Conservation (phyloP, 2,329 filamentous ascomycete species). For the Chaetoscypha palmicola region DNA sequence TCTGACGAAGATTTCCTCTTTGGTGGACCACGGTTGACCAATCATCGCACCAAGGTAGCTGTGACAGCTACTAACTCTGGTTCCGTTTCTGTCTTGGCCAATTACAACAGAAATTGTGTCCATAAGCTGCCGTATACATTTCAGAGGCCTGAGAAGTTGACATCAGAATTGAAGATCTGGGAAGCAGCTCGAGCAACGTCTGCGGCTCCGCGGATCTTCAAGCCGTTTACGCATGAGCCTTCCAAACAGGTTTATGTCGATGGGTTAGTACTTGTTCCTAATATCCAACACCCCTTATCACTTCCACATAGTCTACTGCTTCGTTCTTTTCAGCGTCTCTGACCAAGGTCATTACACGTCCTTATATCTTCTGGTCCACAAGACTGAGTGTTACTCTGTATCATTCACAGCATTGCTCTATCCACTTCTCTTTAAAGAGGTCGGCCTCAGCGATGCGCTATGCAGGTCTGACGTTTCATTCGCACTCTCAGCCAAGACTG, state of each 20-base stretch:
- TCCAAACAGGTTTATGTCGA: conserved; percentile 43
- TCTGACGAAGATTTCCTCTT: conserved; percentile 32
- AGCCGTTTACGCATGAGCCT: conserved; percentile 42
- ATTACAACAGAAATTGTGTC: conserved; percentile 34
- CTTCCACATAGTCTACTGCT: too few relatives aligned
- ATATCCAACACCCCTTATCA: too few relatives aligned
- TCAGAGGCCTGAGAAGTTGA: conserved; percentile 33
- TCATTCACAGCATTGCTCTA: too few relatives aligned
- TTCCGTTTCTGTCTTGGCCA: conserved; percentile 36
- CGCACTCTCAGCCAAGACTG: too few relatives aligned
- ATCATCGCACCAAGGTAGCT: conserved; percentile 32
- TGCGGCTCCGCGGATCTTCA: conserved; percentile 44
- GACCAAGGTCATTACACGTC: too few relatives aligned
- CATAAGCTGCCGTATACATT: conserved; percentile 31
- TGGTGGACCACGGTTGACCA: conserved; percentile 25
- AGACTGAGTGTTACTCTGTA: too few relatives aligned
- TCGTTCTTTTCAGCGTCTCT: too few relatives aligned
- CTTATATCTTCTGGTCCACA: too few relatives aligned
- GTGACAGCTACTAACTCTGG: conserved; percentile 37
- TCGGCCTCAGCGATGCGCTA: too few relatives aligned
- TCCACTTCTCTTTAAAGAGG: too few relatives aligned
- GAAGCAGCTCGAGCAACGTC: conserved; percentile 45
- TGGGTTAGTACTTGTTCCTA: too few relatives aligned
- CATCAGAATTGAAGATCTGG: conserved; percentile 41
- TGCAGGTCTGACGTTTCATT: too few relatives aligned